phyloP scores from a whole-genome alignment of 306 rosid species.

The Herpetospermum pedunculosum region DNA sequence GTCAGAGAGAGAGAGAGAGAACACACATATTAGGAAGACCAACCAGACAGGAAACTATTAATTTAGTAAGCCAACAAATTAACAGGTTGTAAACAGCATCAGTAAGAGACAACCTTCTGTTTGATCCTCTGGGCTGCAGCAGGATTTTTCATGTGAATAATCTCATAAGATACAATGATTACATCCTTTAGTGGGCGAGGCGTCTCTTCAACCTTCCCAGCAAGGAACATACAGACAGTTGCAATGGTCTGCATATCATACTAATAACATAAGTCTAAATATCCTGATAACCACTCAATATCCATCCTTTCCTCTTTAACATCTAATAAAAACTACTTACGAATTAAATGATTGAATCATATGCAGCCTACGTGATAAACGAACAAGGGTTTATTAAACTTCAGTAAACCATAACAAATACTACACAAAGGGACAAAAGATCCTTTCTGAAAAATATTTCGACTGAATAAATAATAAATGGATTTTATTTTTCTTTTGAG shows the following conservation, averaged over 20 bases:
- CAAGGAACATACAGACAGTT: slow-evolving; percentile 97
- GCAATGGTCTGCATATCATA: slow-evolving; percentile 75
- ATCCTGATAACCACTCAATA: background rate
- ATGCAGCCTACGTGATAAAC: background rate
- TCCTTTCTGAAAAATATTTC: background rate
- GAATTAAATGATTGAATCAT: background rate
- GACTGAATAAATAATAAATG: background rate
- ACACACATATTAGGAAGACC: background rate
- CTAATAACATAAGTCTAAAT: slow-evolving; percentile 6
- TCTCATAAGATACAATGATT: slow-evolving; percentile 87
- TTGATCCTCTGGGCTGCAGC: slow-evolving; percentile 84
- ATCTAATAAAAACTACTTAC: background rate
- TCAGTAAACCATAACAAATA: background rate
- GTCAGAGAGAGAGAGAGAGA: background rate
- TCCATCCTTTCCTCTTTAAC: background rate
- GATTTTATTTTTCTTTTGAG: background rate
- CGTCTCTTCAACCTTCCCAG: slow-evolving; percentile 99
- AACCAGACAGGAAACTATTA: background rate
- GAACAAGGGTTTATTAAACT: too few relatives aligned
- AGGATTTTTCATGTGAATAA: slow-evolving; percentile 81
- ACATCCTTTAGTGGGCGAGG: slow-evolving; percentile 98
- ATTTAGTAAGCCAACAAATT: background rate
- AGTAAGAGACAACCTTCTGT: slow-evolving; percentile 56
- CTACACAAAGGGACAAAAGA: background rate
- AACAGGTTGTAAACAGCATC: slow-evolving; percentile 7